These are phyloP conservation scores for Dentipellis fragilis DNA, from an alignment of 768 basidiomycete species.

Conservation along the genomic window DNA sequence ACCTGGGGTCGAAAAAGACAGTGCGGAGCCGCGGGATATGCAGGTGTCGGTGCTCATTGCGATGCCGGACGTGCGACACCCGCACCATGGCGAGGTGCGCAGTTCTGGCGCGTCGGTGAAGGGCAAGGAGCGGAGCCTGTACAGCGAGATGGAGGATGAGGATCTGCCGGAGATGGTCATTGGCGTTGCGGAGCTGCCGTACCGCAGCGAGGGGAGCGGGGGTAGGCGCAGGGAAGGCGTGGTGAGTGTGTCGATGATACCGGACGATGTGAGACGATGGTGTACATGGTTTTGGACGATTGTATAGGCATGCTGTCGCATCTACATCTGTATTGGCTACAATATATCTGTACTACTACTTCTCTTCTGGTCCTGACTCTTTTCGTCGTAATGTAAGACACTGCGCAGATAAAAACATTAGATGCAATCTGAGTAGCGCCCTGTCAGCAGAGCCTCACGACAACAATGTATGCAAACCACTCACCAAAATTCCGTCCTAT, in stretches of 20 bases:
- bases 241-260: too few relatives aligned
- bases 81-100: constrained; percentile 2
- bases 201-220: neutral
- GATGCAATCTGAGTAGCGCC: too few relatives aligned
- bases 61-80: constrained; percentile 36
- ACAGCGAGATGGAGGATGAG: constrained; percentile 13
- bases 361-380: neutral
- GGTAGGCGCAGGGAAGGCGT: neutral
- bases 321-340: constrained; percentile 2
- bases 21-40: constrained; percentile 12
- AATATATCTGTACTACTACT: constrained; percentile 11
- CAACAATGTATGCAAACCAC: too few relatives aligned
- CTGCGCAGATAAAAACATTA: too few relatives aligned
- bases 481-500: too few relatives aligned
- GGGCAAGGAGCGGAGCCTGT: constrained; percentile 17
- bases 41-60: constrained; percentile 48
- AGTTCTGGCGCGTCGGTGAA: constrained; percentile 5
- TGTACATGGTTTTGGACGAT: too few relatives aligned
- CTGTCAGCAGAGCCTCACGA: too few relatives aligned
- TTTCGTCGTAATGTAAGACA: too few relatives aligned
- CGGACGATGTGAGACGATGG: too few relatives aligned
- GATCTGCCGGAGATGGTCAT: constrained; percentile 42
- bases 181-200: constrained; percentile 33
- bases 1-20: neutral
- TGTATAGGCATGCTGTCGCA: too few relatives aligned